Percentiles rank a stretch among this genome's conserved stretches.
phyloP scores from a whole-genome alignment of 257 asterid species.

The Salvia hispanica region DNA sequence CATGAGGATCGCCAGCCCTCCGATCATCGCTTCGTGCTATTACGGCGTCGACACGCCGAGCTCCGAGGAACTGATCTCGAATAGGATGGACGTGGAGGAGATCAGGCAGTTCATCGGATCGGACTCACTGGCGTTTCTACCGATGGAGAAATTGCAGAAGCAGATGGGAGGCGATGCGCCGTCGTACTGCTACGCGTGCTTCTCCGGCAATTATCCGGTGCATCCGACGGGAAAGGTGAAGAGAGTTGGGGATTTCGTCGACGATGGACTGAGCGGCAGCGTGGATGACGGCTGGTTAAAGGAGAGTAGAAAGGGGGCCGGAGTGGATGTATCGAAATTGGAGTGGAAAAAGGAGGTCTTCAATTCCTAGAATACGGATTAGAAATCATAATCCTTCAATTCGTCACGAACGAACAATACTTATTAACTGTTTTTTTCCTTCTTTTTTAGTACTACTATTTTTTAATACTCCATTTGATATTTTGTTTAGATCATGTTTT shows the following conservation, averaged over 20 bases:
- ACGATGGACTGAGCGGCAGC: conserved; percentile 81
- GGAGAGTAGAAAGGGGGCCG: conserved; percentile 24
- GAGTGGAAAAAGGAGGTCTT: conserved; percentile 36
- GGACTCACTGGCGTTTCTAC: conserved; percentile 76
- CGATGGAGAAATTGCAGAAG: conserved; percentile 55
- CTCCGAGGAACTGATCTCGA: conserved; percentile 73
- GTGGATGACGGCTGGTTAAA: conserved; percentile 70
- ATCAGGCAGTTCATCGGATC: conserved; percentile 77
- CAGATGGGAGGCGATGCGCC: conserved; percentile 48
- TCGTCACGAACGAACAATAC: too few species aligned
- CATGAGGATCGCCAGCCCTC: conserved; percentile 95
- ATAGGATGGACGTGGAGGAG: conserved; percentile 73
- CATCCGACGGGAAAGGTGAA: conserved; percentile 75
- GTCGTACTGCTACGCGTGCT: conserved; percentile 75
- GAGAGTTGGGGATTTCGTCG: conserved; percentile 79
- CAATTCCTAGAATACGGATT: conserved; percentile 6
- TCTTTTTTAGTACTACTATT: background rate
- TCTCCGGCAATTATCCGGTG: conserved; percentile 79
- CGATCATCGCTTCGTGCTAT: conserved; percentile 77
- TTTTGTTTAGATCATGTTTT: background rate
- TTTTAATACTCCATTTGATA: background rate
- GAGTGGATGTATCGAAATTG: conserved; percentile 20
- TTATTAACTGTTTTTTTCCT: background rate
- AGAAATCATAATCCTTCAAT: background rate
- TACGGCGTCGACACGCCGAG: conserved; percentile 93